Evolutionary conservation across 495 filamentous ascomycete genomes (phyloP).

Genomic region (Penicillium cosmopolitanum): DNA sequence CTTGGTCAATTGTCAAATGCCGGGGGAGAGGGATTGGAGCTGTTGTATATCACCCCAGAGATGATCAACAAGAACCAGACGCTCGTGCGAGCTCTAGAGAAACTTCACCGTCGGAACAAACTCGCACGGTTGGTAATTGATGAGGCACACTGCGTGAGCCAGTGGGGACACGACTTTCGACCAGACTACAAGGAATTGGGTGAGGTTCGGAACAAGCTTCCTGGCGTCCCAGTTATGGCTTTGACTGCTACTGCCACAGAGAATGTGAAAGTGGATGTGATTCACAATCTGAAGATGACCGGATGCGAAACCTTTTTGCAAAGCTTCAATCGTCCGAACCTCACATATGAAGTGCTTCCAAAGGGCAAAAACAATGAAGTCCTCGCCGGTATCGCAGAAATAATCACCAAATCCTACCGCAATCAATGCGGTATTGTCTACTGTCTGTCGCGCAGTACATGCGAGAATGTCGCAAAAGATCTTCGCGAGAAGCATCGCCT

Average conservation of each 20-base stretch:
- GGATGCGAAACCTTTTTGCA: constrained; percentile 77
- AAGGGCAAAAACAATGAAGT: constrained; percentile 61
- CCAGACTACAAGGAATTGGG: constrained; percentile 93
- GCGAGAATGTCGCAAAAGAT: constrained; percentile 75
- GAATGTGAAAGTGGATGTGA: constrained; percentile 88
- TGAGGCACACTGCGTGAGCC: constrained; percentile 97
- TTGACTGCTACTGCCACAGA: constrained; percentile 93
- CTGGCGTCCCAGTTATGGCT: constrained; percentile 86
- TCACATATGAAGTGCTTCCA: constrained; percentile 78
- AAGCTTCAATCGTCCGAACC: constrained; percentile 93
- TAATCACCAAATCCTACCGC: constrained; percentile 67
- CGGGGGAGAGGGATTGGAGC: constrained; percentile 70
- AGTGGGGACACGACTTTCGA: constrained; percentile 99
- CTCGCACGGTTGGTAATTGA: constrained; percentile 95
- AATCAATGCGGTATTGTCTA: constrained; percentile 92
- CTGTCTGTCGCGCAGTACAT: constrained; percentile 80
- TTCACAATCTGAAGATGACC: constrained; percentile 80
- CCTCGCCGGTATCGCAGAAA: constrained; percentile 66
- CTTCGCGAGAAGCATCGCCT: constrained; percentile 65
- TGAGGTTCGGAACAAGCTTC: constrained; percentile 65
- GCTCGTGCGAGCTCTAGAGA: constrained; percentile 62
- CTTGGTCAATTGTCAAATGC: constrained; percentile 59
- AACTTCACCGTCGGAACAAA: constrained; percentile 64
- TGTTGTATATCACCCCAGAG: constrained; percentile 95
- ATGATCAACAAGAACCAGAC: constrained; percentile 82